A percentile compares a stretch with the other conserved stretches of the same genome.
Evolutionary conservation across 2,329 filamentous ascomycete species (phyloP).

Genomic region (Aspergillus niger): DNA sequence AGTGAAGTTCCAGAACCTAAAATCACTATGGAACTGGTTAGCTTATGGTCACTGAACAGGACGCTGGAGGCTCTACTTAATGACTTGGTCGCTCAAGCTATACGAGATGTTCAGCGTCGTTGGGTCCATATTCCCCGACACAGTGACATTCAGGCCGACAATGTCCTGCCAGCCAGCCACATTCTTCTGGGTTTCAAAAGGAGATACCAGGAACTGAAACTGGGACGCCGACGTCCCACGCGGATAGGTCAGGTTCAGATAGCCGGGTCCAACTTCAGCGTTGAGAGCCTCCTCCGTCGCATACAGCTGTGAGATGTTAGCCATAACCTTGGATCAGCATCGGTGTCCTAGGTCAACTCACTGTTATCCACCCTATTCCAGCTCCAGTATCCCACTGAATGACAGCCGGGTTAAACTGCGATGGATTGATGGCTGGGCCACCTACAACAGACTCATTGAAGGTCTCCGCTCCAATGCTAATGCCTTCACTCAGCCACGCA

Average conservation of each 20-base stretch:
- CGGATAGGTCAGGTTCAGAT: neutral
- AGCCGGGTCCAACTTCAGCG: neutral
- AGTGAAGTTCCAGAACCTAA: too few relatives aligned
- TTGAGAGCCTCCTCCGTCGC: neutral
- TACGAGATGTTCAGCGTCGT: too few relatives aligned
- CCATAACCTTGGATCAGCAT: neutral
- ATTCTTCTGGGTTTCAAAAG: neutral
- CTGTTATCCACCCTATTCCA: neutral
- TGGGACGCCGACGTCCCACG: neutral
- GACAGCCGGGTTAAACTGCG: slow-evolving; percentile 61
- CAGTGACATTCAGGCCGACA: neutral
- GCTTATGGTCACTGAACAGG: too few relatives aligned
- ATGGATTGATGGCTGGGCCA: slow-evolving; percentile 55
- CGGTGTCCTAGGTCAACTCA: neutral
- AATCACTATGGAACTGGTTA: too few relatives aligned
- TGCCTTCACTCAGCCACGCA: slow-evolving; percentile 57
- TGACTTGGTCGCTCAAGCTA: too few relatives aligned
- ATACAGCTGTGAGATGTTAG: neutral
- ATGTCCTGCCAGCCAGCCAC: neutral
- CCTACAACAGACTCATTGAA: slow-evolving; percentile 60
- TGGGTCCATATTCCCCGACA: too few relatives aligned
- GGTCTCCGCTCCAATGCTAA: slow-evolving; percentile 63
- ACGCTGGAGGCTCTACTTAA: too few relatives aligned
- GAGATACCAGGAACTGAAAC: neutral
- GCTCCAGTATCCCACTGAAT: slow-evolving; percentile 54